Base-by-base conservation (phyloP, 176 grass and related monocot species). In the Triticum monococcum region DNA sequence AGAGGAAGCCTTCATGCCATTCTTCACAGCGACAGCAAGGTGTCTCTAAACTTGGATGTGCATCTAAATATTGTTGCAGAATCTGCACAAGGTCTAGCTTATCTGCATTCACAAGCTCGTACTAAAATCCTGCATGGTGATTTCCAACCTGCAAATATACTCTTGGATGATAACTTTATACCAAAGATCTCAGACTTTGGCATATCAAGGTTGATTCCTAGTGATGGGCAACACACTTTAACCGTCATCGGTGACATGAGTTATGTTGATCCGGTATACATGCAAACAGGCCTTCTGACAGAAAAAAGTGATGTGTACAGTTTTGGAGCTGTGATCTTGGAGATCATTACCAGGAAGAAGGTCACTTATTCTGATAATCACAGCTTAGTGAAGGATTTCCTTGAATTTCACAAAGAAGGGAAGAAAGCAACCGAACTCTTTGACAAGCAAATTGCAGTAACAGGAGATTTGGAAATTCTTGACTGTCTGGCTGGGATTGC, bases 131-230 rank as follows among this genome's bases (percentile, higher is more conserved):
- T 18, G 3, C 67, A 71, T 71, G 4, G 35, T 38, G 10, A 71
- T 23, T 9, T 71, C 3, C 12, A 7, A 71, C 33, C 20, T 1
- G 1, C 0, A 71, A 71, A 7, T 40, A 40, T 71, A 23, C 68
- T 71, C 68, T 40, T 71, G 35, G 20, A 22, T 1, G 12, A 16
- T 0, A 48, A 48, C 12, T 48, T 48, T 48, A 14, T 48, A 1
- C 46, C 46, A 48, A 48, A 48, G 1, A 14, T 48, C 12, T 1
- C 46, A 5, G 46, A 0, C 12, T 48, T 48, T 48, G 46, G 12
- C 0, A 1, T 5, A 0, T 50, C 46, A 0, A 16, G 1, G 46
- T 50, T 50, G 13, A 16, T 50, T 14, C 0, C 1, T 1, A 0
- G 40, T 1, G 9, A 43, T 43, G 0, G 0, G 2, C 0, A 43